A percentile compares a stretch with the other conserved stretches of the same genome.
phyloP scores from a whole-genome alignment of 2,329 filamentous ascomycete genomes.

The Claviceps fusiformis region DNA sequence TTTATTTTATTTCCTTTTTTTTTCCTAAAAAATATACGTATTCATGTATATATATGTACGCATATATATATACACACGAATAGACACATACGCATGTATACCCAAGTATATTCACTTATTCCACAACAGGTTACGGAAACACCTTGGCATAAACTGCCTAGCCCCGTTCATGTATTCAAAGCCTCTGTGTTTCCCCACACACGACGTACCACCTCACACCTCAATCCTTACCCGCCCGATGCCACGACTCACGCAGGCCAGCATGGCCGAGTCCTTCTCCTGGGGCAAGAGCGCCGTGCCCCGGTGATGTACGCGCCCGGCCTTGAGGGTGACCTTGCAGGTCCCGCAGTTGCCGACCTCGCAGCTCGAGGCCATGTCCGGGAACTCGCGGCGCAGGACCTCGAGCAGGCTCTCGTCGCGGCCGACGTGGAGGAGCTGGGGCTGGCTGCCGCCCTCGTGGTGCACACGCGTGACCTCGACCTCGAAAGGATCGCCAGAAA shows the following conservation, averaged over 20 bases:
- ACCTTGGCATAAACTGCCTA: no score
- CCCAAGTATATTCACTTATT: no score
- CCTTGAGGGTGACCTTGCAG: constrained; percentile 29
- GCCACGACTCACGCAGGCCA: constrained; percentile 39
- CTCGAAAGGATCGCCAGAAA: constrained; percentile 45
- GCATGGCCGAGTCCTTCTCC: constrained; percentile 30
- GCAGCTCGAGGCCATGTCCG: constrained; percentile 33
- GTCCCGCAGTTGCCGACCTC: constrained; percentile 42
- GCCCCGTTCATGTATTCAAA: no score
- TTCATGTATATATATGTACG: no score
- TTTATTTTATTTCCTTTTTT: not conserved
- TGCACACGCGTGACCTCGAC: constrained; percentile 31
- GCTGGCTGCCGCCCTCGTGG: constrained; percentile 11
- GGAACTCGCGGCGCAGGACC: constrained; percentile 29
- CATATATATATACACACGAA: no score
- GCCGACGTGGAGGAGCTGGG: constrained; percentile 27
- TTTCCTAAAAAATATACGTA: no score
- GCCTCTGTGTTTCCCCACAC: no score
- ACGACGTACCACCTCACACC: constrained; percentile 12
- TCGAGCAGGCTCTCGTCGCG: constrained; percentile 37
- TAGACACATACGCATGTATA: no score
- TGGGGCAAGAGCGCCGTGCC: constrained; percentile 32
- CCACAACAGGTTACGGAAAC: no score
- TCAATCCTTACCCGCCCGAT: constrained; percentile 35
- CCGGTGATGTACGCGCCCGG: constrained; percentile 33